phyloP scores from a whole-genome alignment of 345 rosid species.

The Arabis alpina region DNA sequence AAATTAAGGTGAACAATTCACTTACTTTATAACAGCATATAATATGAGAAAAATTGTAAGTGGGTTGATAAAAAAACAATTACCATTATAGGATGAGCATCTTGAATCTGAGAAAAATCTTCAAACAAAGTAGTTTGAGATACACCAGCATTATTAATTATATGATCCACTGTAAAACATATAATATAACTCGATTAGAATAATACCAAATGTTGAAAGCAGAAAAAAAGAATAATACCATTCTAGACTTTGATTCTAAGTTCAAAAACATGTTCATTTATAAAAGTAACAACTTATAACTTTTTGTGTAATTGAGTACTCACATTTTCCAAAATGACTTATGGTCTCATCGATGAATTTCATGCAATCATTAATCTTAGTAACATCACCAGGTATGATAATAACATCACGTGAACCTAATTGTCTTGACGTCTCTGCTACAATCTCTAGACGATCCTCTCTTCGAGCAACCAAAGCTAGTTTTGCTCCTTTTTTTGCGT shows the following conservation, averaged over 20 bases:
- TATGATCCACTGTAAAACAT: conserved; percentile 34
- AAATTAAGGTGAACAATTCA: no score
- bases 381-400: conserved; percentile 25
- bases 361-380: conserved; percentile 34
- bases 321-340: conserved; percentile 34
- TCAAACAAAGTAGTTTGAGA: conserved; percentile 7
- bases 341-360: conserved; percentile 24
- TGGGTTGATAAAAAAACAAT: no score
- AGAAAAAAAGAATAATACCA: no score
- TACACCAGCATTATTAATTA: conserved; percentile 42
- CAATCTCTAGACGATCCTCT: conserved; percentile 23
- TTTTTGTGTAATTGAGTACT: neutral
- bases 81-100: conserved; percentile 19
- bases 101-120: conserved; percentile 20
- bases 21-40: no score
- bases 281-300: no score
- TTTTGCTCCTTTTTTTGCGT: conserved; percentile 39
- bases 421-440: neutral
- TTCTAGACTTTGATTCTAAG: no score
- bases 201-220: no score
- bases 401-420: conserved; percentile 39
- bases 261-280: no score
- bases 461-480: conserved; percentile 30
- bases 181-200: neutral
- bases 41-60: no score